Conservation (phyloP, 2,329 filamentous ascomycete species). For the Ploettnerulaceae sp. region DNA sequence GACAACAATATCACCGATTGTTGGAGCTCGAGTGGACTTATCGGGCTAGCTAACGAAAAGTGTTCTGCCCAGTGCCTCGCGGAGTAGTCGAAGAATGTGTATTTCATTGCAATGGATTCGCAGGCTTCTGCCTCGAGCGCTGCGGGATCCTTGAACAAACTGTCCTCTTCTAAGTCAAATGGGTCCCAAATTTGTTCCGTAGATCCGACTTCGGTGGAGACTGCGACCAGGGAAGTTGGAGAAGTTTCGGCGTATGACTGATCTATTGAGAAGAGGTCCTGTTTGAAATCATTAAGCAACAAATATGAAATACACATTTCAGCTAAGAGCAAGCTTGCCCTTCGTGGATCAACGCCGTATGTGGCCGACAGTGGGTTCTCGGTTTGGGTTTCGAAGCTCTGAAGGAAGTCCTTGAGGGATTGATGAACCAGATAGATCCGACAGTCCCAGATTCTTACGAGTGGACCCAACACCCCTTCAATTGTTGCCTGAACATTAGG, state of each 20-base stretch:
- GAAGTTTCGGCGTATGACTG: slow-evolving; percentile 13
- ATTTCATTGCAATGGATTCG: slow-evolving; percentile 23
- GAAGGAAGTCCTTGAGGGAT: slow-evolving; percentile 21
- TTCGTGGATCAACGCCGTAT: slow-evolving; percentile 9
- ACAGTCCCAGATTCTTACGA: slow-evolving; percentile 33
- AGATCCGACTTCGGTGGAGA: neutral
- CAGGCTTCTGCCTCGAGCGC: slow-evolving; percentile 27
- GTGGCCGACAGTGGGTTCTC: slow-evolving; percentile 6
- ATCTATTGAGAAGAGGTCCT: slow-evolving; percentile 29
- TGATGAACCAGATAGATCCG: slow-evolving; percentile 34
- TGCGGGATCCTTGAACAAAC: slow-evolving; percentile 29
- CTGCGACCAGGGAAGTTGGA: slow-evolving; percentile 7
- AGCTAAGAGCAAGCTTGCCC: slow-evolving; percentile 11
- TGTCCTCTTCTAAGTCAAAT: slow-evolving; percentile 20
- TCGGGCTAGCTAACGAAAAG: slow-evolving; percentile 16
- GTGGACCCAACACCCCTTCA: slow-evolving; percentile 33
- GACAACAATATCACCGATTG: slow-evolving; percentile 3
- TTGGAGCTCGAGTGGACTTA: slow-evolving; percentile 1
- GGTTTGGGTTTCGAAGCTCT: slow-evolving; percentile 5
- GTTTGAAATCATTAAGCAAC: slow-evolving; percentile 33
- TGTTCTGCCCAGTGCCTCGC: slow-evolving; percentile 37
- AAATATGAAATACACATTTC: slow-evolving; percentile 31
- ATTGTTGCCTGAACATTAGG: slow-evolving; percentile 32
- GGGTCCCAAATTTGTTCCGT: slow-evolving; percentile 9
- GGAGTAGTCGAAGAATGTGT: slow-evolving; percentile 36